These are phyloP conservation scores for Eucalyptus curtisii DNA, from an alignment of 345 rosid species.

Conservation along the genomic window DNA sequence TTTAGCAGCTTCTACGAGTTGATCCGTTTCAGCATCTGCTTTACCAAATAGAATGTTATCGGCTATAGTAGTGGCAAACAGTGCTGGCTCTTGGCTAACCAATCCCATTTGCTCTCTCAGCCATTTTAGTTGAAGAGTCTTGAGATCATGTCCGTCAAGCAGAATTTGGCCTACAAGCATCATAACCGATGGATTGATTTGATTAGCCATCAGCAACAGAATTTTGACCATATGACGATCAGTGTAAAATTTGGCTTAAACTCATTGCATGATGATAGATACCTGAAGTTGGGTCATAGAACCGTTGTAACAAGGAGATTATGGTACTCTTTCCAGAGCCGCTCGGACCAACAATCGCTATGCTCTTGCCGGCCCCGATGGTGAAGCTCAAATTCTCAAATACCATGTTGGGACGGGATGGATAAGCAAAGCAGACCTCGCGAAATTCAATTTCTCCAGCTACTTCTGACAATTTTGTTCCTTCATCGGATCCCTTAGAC, in stretches of 20 bases:
- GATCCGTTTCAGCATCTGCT: constrained; percentile 38
- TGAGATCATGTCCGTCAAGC: constrained; percentile 60
- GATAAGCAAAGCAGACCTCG: constrained; percentile 52
- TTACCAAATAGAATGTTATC: constrained; percentile 61
- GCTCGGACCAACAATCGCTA: constrained; percentile 79
- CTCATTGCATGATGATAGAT: background rate
- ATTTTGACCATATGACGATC: background rate
- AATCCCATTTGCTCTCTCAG: constrained; percentile 79
- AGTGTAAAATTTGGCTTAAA: background rate
- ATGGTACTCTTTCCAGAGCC: constrained; percentile 91
- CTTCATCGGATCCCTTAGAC: constrained; percentile 14
- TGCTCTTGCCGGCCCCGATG: constrained; percentile 45
- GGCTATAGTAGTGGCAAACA: constrained; percentile 67
- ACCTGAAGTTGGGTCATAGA: constrained; percentile 81
- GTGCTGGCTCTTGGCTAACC: constrained; percentile 86
- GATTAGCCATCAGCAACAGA: background rate
- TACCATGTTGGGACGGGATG: constrained; percentile 43
- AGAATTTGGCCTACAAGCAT: constrained; percentile 34
- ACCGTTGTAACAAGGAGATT: constrained; percentile 74
- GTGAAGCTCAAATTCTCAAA: constrained; percentile 62
- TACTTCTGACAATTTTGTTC: constrained; percentile 23
- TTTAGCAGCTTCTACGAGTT: constrained; percentile 55
- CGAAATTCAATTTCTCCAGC: constrained; percentile 51
- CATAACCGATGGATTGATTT: background rate
- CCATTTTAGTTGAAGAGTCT: constrained; percentile 52